Base-by-base conservation (phyloP, 345 rosid species). In the Durio zibethinus region DNA sequence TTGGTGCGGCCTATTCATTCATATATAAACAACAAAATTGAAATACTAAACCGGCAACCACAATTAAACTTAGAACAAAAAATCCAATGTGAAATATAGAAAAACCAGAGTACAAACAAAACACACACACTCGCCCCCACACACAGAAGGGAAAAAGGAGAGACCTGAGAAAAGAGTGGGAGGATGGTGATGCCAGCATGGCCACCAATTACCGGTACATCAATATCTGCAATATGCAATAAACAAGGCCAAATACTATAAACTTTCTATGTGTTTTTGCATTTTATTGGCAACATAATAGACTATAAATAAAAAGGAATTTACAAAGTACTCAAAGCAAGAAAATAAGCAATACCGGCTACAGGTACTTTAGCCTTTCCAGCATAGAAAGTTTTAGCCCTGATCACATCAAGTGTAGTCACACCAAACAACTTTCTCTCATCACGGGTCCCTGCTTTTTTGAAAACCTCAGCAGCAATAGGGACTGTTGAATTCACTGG, bases 161-260 rank as follows among this genome's bases (percentile, higher is more conserved):
- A 43, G 77, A 91, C 98, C 74, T 93, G 94, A 77, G 94, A 91
- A 80, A 91, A 90, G 62, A 92, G 88, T 16, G 97, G 98, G 50
- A 90, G 94, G 82, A 89, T 90, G 11, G 94, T 92, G 35, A 93
- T 73, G 29, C 95, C 98, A 3, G 97, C 98, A 84, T 93, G 94
- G 62, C 97, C 95, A 67, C 98, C 98, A 77, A 92, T 89, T 74
- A 89, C 97, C 0, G 98, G 97, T 62, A 91, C 93, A 78, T 90
- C 86, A 75, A 90, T 94, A 66, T 66, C 98, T 93, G 90, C 67
- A 75, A 47, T 67, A 62, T 27, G 64, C 75, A 66, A 66, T 69
- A 48, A 76, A 35, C 72, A 56, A 77, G 52, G 25, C 25, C 31
- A 31, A 50, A 50, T 16, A 12, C 16, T 50, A 18, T 50, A 50